Evolutionary conservation across 2,329 filamentous ascomycete species (phyloP).

Genomic region (Xylariomycetidae sp.): DNA sequence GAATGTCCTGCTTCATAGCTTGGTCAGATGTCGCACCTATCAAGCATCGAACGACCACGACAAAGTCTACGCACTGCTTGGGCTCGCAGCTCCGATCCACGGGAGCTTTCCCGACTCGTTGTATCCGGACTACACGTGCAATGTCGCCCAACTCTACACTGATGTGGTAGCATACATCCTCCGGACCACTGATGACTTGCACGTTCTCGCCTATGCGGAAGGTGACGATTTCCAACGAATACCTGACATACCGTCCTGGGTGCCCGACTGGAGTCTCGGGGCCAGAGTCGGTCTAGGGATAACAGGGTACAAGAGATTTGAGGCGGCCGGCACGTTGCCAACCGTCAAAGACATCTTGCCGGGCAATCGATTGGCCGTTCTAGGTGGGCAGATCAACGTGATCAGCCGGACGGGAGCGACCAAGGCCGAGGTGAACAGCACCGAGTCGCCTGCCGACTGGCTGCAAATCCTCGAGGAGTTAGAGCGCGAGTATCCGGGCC

Average conservation of each 20-base stretch:
- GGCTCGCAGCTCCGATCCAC: constrained; percentile 4
- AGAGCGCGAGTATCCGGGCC: constrained; percentile 9
- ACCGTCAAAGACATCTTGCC: constrained; percentile 6
- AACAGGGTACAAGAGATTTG: constrained; percentile 13
- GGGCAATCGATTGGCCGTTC: constrained; percentile 2
- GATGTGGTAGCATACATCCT: constrained; percentile 12
- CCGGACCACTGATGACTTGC: constrained; percentile 8
- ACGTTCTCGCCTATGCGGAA: constrained; percentile 16
- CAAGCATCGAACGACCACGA: constrained; percentile 10
- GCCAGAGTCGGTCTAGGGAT: constrained; percentile 14
- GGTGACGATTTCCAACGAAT: constrained; percentile 9
- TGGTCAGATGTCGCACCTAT: constrained; percentile 16
- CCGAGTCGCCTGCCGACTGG: constrained; percentile 11
- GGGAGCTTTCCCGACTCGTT: constrained; percentile 1
- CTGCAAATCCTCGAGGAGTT: constrained; percentile 10
- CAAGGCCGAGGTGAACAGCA: constrained; percentile 11
- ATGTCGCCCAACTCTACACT: constrained; percentile 9
- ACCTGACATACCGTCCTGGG: constrained; percentile 12
- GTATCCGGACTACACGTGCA: constrained; percentile 9
- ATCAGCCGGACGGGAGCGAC: constrained; percentile 13
- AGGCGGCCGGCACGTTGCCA: constrained; percentile 11
- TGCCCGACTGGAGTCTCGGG: constrained; percentile 15
- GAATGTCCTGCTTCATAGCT: constrained; percentile 10
- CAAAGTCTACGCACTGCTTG: constrained; percentile 15
- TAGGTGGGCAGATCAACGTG: constrained; percentile 12